Evolutionary conservation across 1,284 basidiomycete species (phyloP).

Genomic region (Trichosporon coremiiforme): DNA sequence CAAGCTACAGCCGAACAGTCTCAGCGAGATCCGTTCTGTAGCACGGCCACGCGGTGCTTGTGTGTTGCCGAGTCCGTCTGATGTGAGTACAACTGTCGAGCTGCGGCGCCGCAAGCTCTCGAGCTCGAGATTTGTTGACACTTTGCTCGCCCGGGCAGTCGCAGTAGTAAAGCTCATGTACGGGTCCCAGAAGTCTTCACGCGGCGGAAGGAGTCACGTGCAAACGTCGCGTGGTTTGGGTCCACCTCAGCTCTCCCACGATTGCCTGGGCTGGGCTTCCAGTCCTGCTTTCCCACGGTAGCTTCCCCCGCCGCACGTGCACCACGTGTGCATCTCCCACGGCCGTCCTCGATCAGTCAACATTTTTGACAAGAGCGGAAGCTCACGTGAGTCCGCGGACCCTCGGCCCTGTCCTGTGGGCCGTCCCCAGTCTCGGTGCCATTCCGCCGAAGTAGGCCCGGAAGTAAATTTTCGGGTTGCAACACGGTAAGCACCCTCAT

Average conservation of each 20-base stretch:
- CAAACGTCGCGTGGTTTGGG: neutral
- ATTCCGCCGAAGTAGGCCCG: neutral
- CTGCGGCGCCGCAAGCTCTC: neutral
- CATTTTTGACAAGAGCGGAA: neutral
- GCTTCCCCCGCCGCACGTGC: neutral
- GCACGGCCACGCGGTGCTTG: too few relatives aligned
- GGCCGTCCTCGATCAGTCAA: neutral
- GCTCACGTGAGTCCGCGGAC: neutral
- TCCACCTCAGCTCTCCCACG: constrained; percentile 5
- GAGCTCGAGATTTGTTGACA: constrained; percentile 2
- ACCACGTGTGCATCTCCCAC: neutral
- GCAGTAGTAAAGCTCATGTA: constrained; percentile 16
- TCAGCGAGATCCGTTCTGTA: too few relatives aligned
- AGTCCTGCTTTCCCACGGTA: neutral
- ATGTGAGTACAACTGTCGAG: neutral
- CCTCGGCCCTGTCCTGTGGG: neutral
- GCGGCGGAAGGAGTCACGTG: constrained; percentile 3
- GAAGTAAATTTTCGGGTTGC: neutral
- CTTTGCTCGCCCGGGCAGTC: neutral
- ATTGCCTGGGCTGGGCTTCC: neutral
- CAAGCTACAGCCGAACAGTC: too few relatives aligned
- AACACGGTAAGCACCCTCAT: neutral
- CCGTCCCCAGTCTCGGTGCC: neutral
- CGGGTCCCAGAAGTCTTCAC: constrained; percentile 9
- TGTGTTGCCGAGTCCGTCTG: neutral